Evolutionary conservation across 305 asterid genomes (phyloP), one percentile per base, ranked within the genome.

Genomic region (Striga hermonthica): DNA sequence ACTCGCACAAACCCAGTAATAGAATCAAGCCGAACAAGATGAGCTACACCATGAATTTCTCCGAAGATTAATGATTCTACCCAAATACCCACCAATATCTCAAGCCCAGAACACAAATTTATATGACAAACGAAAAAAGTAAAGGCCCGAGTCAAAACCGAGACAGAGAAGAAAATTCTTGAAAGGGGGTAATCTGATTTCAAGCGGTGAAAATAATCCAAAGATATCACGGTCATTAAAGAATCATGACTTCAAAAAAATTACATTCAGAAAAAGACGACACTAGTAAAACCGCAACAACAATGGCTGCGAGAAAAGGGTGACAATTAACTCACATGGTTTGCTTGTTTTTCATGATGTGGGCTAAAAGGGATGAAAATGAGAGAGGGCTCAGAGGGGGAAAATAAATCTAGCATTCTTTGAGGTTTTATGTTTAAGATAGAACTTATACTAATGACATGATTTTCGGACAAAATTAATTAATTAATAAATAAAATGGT

Each of bases 211-310:
- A 45, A 69, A 65, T 68, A 47, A 64, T 13, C 57, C 14, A 8
- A 16, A 50, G 37, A 37, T 10, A 48, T 35, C 40, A 48, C 57
- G 38, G 61, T 61, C 67, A 34, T n/a, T 39, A 39, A 49, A 60
- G 31, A 50, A 36, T 31, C 57, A 8, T 54, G 64, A n/a, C n/a
- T 48, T 16, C 10, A 28, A 39, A 39, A 39, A 74, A 41, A 55
- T 60, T 37, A 13, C 54, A 39, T 53, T 61, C 60, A 36, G 22
- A 8, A 35, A 63, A 37, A 12, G 60, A 58, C 76, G 57, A 75
- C 35, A 39, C 37, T 39, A 16, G 44, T 75, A 41, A 39, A 36
- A 58, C 35, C 34, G 63, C 9, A 44, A 45, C 65, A 49, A 36
- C 59, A 60, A 70, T 59, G 31, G 65, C 60, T 48, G 34, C 28